Conservation (phyloP, 2,329 filamentous ascomycete genomes). For the Fusarium miscanthi region DNA sequence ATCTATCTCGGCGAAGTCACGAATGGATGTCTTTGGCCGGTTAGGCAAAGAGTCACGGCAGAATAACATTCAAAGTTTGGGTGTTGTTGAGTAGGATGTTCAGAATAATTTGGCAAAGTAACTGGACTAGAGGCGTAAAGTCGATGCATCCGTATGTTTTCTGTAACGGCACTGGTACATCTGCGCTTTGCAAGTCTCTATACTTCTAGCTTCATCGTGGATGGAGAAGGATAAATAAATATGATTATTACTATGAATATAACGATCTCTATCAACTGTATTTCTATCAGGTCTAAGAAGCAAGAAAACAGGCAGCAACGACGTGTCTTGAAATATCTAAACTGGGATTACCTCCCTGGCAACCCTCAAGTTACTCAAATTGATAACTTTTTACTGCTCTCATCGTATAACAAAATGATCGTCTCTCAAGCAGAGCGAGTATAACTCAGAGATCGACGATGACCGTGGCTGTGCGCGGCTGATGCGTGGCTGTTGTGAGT, state of each 20-base stretch:
- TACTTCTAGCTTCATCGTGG: fast-evolving
- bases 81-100: fast-evolving
- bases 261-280: not conserved
- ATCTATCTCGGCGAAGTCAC: too few species aligned
- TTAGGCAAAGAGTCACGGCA: not conserved
- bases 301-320: not conserved
- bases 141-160: fast-evolving
- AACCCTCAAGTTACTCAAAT: not conserved
- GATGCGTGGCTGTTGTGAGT: not conserved
- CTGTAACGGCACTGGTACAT: fast-evolving
- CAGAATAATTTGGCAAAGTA: fast-evolving
- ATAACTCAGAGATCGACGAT: not conserved
- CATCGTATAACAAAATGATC: not conserved
- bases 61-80: not conserved
- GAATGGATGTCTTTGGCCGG: fast-evolving
- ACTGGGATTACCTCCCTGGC: not conserved
- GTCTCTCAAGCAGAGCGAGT: not conserved
- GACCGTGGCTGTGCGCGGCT: not conserved
- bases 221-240: fast-evolving
- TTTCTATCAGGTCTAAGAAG: not conserved
- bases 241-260: not conserved
- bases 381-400: not conserved
- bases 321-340: not conserved
- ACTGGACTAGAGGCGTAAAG: fast-evolving
- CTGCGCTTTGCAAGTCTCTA: not conserved